These are phyloP conservation scores for Tilletia horrida DNA, from an alignment of 1,284 basidiomycete species.

Conservation along the genomic window DNA sequence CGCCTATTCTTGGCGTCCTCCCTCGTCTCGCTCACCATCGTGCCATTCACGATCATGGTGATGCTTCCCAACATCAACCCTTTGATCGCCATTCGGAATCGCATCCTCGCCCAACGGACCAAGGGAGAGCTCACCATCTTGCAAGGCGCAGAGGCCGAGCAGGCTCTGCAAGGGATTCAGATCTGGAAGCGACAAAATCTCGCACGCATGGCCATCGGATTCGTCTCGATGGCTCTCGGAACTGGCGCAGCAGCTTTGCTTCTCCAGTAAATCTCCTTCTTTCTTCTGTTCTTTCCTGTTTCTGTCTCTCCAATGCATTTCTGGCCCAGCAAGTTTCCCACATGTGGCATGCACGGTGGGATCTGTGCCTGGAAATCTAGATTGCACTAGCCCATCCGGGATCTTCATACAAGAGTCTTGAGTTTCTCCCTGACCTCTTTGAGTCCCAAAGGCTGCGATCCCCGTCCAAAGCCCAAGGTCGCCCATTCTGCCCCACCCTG, in stretches of 20 bases:
- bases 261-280: too few relatives aligned
- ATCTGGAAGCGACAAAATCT: slow-evolving; percentile 7
- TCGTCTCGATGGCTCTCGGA: neutral
- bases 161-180: neutral
- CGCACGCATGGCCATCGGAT: neutral
- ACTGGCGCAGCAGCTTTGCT: neutral
- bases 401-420: neutral
- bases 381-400: too few relatives aligned
- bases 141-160: neutral
- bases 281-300: too few relatives aligned
- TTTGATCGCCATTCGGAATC: slow-evolving; percentile 1
- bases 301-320: too few relatives aligned
- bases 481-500: slow-evolving; percentile 17
- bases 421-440: slow-evolving; percentile 1
- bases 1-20: neutral
- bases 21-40: neutral
- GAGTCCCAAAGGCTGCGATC: neutral
- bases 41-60: neutral
- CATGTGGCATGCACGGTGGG: too few relatives aligned
- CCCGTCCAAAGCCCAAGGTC: neutral
- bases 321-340: too few relatives aligned
- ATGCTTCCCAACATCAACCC: slow-evolving; percentile 14
- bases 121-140: neutral
- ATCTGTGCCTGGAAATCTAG: too few relatives aligned
- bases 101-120: neutral